Evolutionary conservation across 2,329 filamentous ascomycete genomes (phyloP), one percentile per base, ranked within the genome.

Genomic region (Calonectria honghensis): DNA sequence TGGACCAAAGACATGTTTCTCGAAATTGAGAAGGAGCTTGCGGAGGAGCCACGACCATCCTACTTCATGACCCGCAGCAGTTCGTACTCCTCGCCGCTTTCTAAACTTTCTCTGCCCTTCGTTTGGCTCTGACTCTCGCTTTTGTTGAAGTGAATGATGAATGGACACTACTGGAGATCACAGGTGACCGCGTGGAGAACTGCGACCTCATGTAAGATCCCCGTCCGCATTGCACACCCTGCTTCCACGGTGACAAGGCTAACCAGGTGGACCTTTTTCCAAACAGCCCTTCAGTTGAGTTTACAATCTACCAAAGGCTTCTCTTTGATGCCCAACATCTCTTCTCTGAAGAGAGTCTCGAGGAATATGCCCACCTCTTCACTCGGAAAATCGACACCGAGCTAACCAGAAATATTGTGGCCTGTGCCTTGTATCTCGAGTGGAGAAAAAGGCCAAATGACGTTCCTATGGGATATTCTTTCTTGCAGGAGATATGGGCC

Each of bases 1-100:
- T 73, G 59, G 66, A 70, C 72, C 37, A 73, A 70, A n/a, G 66
- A 70, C 13, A 51, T 51, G 57, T 39, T 73, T 10, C 54, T 61
- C 45, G 20, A 41, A 3, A n/a, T 57, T 18, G 65, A 69, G 27
- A 20, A 51, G 31, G 70, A 68, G 4, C 31, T 72, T 29, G 63
- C 39, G 5, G 27, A 59, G 18, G 18, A 51, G 5, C 31, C 70
- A 2, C 32, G 7, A 1, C 51, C 63, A 4, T 13, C n/a, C 11
- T 2, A 11, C 11, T 11, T 41, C n/a, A 41, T 27, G 10, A 31
- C 31, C 29, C 37, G 13, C 3, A 52, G 29, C 39, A 68, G 70
- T 61, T 61, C 11, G 63, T 57, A 2, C n/a, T 18, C 32, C 32
- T 2, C 5, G 13, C 14, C 20, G 11, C 20, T 13, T 54, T 29